Evolutionary conservation across 2,329 filamentous ascomycete species (phyloP), one percentile per base, ranked within the genome.

Genomic region (Leptosphaerulina australis): DNA sequence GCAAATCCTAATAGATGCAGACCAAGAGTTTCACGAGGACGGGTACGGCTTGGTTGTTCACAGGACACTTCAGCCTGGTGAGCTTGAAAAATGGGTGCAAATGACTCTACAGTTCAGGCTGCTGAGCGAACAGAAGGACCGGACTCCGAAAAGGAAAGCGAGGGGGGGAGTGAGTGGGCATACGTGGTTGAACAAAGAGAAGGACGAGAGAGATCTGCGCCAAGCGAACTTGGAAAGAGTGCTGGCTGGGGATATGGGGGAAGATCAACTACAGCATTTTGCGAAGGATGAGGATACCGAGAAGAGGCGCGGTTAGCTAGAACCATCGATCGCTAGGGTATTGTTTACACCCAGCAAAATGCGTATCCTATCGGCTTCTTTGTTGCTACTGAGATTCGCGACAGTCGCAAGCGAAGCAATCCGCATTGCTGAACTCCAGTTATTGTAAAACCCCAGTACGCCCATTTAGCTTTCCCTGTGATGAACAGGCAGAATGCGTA

Each of bases 121-220:
- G 37, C n/a, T n/a, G n/a, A n/a, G n/a, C n/a, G n/a, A n/a, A n/a
- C n/a, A n/a, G n/a, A n/a, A n/a, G n/a, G n/a, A n/a, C n/a, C n/a
- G n/a, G n/a, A n/a, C n/a, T n/a, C n/a, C n/a, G n/a, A n/a, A n/a
- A n/a, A n/a, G n/a, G n/a, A n/a, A n/a, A n/a, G 38, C n/a, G 15
- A 36, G 39, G 9, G 24, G 31, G 17, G 39, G 44, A n/a, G 39
- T 44, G 14, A 53, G 50, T 26, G 29, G 34, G 7, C 39, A 48
- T 20, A 28, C 30, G 4, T 53, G 44, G 50, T 70, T n/a, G 71
- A 64, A 62, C 67, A 70, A 8, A 44, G 63, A 45, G 47, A n/a
- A 61, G 48, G 14, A 64, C 65, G 20, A 57, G 28, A 50, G 50
- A 25, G 45, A 59, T 45, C 34, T 26, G 29, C 37, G 35, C 20